A percentile compares a stretch with the other conserved stretches of the same genome.
These are phyloP conservation scores for Cyberlindnera japonica DNA, from an alignment of 805 yeast species.

Conservation along the genomic window DNA sequence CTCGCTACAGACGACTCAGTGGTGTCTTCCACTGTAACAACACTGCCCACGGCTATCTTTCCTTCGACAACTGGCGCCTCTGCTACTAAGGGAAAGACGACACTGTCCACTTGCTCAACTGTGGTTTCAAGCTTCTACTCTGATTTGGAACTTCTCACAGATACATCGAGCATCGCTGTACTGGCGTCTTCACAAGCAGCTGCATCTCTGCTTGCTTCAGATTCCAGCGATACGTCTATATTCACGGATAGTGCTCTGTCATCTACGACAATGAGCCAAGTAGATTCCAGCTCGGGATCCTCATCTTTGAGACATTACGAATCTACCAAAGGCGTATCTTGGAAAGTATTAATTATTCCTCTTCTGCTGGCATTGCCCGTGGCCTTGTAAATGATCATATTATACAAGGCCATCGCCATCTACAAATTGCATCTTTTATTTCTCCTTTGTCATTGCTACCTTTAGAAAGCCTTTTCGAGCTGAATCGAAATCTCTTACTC, in stretches of 20 bases:
- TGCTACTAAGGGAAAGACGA: too few relatives aligned
- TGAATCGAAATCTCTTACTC: too few relatives aligned
- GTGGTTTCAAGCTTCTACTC: constrained; percentile 22
- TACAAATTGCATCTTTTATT: too few relatives aligned
- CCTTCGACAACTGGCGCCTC: neutral
- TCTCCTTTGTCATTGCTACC: too few relatives aligned
- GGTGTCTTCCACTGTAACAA: constrained; percentile 4
- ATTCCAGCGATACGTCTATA: neutral
- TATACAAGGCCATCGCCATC: neutral
- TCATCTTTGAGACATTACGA: neutral
- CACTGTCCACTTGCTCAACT: neutral
- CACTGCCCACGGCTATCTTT: constrained; percentile 4
- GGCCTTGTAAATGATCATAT: neutral
- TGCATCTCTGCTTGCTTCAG: neutral
- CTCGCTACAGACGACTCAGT: constrained; percentile 14
- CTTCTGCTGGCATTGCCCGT: too few relatives aligned
- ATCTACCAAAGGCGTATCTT: constrained; percentile 5
- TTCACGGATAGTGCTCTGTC: constrained; percentile 1
- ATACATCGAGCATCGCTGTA: constrained; percentile 14
- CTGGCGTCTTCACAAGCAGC: constrained; percentile 10
- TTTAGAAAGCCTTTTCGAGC: too few relatives aligned
- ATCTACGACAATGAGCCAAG: constrained; percentile 4
- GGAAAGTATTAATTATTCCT: constrained; percentile 15
- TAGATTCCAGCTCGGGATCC: constrained; percentile 12
- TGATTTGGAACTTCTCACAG: constrained; percentile 19